These are phyloP conservation scores for Antitrichia curtipendula DNA, from an alignment of 225 moss, liverwort and hornwort genomes.

Conservation along the genomic window DNA sequence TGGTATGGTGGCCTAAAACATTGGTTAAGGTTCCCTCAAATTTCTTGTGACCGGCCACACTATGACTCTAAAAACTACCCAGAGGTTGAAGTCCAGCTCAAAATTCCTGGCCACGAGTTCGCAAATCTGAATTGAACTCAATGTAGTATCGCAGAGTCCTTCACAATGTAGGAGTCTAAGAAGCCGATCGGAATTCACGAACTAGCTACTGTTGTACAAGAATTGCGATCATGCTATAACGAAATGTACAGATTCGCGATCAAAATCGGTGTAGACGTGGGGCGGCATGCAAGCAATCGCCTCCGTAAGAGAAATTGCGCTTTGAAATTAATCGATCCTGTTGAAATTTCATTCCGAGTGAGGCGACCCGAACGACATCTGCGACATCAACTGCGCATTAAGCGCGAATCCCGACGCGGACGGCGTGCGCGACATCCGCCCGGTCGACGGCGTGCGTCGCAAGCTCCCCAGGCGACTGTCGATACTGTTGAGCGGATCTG, in stretches of 20 bases:
- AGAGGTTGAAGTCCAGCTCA: not conserved
- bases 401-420: not conserved
- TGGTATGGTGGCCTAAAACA: not conserved
- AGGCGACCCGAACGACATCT: constrained; percentile 21
- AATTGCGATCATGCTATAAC: not conserved
- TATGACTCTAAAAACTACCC: not conserved
- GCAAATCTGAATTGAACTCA: not conserved
- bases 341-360: not conserved
- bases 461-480: not conserved
- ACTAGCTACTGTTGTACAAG: not conserved
- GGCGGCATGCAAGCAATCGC: not conserved
- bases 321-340: too few species aligned
- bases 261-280: not conserved
- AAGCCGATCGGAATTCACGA: not conserved
- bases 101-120: not conserved
- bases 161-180: not conserved
- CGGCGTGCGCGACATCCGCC: not conserved
- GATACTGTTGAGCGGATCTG: not conserved
- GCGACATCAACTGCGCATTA: constrained; percentile 6
- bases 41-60: not conserved
- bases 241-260: not conserved
- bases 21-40: not conserved
- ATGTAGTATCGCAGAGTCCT: not conserved
- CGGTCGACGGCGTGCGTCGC: not conserved
- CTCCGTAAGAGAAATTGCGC: not conserved